A percentile compares a stretch with the other conserved stretches of the same genome.
These are phyloP conservation scores for Penicillium frequentans DNA, from an alignment of 2,329 filamentous ascomycete species.

Conservation along the genomic window DNA sequence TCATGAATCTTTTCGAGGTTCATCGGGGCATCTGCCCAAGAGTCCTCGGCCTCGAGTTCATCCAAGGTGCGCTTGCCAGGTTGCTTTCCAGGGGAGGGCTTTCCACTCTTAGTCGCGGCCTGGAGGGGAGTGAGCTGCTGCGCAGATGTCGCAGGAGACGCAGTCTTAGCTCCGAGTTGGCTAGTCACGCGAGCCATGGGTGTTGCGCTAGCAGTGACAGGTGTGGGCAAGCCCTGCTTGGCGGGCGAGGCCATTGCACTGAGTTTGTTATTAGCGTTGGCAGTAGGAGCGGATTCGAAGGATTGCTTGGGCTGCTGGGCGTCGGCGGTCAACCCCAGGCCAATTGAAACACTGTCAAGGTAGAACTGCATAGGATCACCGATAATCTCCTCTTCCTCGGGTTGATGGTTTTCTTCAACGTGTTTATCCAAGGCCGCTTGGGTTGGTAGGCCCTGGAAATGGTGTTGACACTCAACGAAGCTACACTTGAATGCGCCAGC, in stretches of 20 bases:
- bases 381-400: slow-evolving; percentile 42
- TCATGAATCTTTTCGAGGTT: slow-evolving; percentile 40
- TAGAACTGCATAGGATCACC: slow-evolving; percentile 59
- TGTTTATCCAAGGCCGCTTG: slow-evolving; percentile 58
- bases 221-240: slow-evolving; percentile 32
- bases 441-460: slow-evolving; percentile 55
- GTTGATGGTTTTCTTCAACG: slow-evolving; percentile 53
- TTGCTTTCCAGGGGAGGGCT: slow-evolving; percentile 25
- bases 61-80: slow-evolving; percentile 18
- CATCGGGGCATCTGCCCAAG: slow-evolving; percentile 39
- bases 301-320: slow-evolving; percentile 19
- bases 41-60: slow-evolving; percentile 25
- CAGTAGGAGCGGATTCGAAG: slow-evolving; percentile 3
- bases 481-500: slow-evolving; percentile 55
- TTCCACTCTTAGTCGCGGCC: slow-evolving; percentile 25
- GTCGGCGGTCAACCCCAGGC: slow-evolving; percentile 45
- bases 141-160: slow-evolving; percentile 36
- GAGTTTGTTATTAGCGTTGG: slow-evolving; percentile 17
- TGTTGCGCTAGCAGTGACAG: slow-evolving; percentile 28
- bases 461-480: slow-evolving; percentile 53
- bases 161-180: slow-evolving; percentile 33
- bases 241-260: slow-evolving; percentile 21
- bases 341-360: slow-evolving; percentile 52
- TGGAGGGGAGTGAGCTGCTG: slow-evolving; percentile 34
- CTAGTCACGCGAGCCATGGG: slow-evolving; percentile 36